phyloP scores from a whole-genome alignment of 208 protist species.

The Naegleria gruberi region DNA sequence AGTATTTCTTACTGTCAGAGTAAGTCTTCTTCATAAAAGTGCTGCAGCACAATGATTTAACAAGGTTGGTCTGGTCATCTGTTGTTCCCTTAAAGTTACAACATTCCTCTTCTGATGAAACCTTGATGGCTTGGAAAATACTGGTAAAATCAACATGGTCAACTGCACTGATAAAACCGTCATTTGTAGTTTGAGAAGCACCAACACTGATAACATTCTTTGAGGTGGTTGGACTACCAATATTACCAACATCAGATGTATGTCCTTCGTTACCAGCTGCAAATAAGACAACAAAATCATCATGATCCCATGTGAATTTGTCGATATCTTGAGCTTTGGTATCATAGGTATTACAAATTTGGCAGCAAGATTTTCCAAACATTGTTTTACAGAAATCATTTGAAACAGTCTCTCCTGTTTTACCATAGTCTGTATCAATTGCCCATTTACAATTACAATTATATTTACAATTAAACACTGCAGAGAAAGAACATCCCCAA shows the following conservation, averaged over 20 bases:
- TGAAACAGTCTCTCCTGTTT: background rate
- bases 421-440: background rate
- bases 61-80: background rate
- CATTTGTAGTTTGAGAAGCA: constrained; percentile 9
- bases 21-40: background rate
- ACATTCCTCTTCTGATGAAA: background rate
- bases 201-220: constrained; percentile 78
- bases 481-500: background rate
- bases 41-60: background rate
- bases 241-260: constrained; percentile 12
- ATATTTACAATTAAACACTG: background rate
- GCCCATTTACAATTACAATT: background rate
- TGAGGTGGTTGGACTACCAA: constrained; percentile 49
- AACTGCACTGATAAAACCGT: background rate
- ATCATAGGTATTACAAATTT: constrained; percentile 38
- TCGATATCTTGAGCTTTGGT: constrained; percentile 61
- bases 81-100: background rate
- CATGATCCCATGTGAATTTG: constrained; percentile 46
- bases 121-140: background rate
- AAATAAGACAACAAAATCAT: constrained; percentile 61
- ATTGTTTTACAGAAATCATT: background rate
- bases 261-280: constrained; percentile 58
- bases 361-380: background rate
- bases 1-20: background rate
- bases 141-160: background rate